phyloP scores from a whole-genome alignment of 1,139 yeast genomes.

The Suhomyces bokatorum region DNA sequence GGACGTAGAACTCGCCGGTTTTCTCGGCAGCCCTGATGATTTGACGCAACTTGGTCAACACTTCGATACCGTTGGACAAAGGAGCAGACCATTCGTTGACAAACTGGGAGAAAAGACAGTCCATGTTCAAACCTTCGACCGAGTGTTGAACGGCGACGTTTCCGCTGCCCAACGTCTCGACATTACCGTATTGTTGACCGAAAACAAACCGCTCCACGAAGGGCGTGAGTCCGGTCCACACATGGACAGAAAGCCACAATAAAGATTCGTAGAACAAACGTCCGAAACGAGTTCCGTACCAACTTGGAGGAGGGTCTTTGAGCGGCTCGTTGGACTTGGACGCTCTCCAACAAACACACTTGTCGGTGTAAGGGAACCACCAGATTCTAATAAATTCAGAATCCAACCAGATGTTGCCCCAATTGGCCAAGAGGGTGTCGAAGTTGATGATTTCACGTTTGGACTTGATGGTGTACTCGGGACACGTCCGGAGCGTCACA shows the following conservation, averaged over 20 bases:
- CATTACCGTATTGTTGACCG: conserved; percentile 75
- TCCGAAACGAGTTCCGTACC: conserved; percentile 84
- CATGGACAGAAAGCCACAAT: conserved; percentile 74
- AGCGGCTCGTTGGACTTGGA: conserved; percentile 63
- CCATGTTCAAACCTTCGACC: conserved; percentile 90
- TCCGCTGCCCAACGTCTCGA: conserved; percentile 68
- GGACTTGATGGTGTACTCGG: conserved; percentile 78
- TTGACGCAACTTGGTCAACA: conserved; percentile 61
- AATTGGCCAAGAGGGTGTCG: conserved; percentile 62
- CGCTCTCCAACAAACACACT: conserved; percentile 91
- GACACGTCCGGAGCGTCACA: conserved; percentile 85
- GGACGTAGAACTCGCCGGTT: conserved; percentile 71
- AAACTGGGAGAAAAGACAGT: conserved; percentile 89
- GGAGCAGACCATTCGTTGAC: conserved; percentile 98
- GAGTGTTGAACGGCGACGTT: conserved; percentile 75
- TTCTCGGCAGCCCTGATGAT: conserved; percentile 63
- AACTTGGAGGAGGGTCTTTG: conserved; percentile 68
- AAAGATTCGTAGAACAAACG: conserved; percentile 76
- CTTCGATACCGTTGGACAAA: conserved; percentile 69
- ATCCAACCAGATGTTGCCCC: conserved; percentile 82
- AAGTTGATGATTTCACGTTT: conserved; percentile 80
- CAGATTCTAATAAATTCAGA: conserved; percentile 91
- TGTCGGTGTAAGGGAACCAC: conserved; percentile 95
- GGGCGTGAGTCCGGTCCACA: conserved; percentile 79
- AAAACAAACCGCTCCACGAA: conserved; percentile 81